Percentiles rank a stretch among this genome's conserved stretches.
Conservation (phyloP, 306 rosid genomes). For the Psophocarpus tetragonolobus region DNA sequence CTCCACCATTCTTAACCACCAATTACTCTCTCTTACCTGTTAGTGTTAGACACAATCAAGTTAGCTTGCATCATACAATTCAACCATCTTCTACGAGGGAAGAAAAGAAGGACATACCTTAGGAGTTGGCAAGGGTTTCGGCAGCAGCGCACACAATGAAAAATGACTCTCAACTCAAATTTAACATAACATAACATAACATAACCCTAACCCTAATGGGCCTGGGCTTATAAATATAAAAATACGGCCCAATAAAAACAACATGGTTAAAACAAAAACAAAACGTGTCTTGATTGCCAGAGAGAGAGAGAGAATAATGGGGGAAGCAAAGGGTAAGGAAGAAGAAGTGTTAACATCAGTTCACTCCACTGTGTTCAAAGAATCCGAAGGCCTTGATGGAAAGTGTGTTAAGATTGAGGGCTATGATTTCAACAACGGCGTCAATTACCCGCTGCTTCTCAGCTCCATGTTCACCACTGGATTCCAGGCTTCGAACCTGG, state of each 20-base stretch:
- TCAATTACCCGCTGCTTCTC: conserved; percentile 65
- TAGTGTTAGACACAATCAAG: conserved; percentile 1
- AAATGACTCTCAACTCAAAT: not conserved
- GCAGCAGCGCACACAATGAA: not conserved
- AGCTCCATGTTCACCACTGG: conserved; percentile 70
- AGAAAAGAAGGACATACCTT: not conserved
- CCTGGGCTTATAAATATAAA: not conserved
- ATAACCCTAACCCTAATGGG: conserved; percentile 17
- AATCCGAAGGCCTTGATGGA: conserved; percentile 71
- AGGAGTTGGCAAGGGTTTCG: not conserved
- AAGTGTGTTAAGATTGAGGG: conserved; percentile 60
- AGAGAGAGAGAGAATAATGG: conserved; percentile 6
- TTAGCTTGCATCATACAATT: not conserved
- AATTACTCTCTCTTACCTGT: conserved; percentile 39
- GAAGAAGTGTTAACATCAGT: conserved; percentile 33
- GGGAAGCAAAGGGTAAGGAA: conserved; percentile 1
- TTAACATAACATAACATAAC: conserved; percentile 21
- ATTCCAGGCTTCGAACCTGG: conserved; percentile 90
- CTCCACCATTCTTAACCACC: conserved; percentile 70
- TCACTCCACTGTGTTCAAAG: conserved; percentile 66
- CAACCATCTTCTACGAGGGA: not conserved
- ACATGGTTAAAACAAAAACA: not conserved
- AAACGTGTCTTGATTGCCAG: no score
- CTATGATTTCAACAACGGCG: conserved; percentile 79
- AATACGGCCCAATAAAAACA: not conserved